phyloP scores from a whole-genome alignment of 805 yeast genomes.

The Sugiyamaella boreocaroliniensis region DNA sequence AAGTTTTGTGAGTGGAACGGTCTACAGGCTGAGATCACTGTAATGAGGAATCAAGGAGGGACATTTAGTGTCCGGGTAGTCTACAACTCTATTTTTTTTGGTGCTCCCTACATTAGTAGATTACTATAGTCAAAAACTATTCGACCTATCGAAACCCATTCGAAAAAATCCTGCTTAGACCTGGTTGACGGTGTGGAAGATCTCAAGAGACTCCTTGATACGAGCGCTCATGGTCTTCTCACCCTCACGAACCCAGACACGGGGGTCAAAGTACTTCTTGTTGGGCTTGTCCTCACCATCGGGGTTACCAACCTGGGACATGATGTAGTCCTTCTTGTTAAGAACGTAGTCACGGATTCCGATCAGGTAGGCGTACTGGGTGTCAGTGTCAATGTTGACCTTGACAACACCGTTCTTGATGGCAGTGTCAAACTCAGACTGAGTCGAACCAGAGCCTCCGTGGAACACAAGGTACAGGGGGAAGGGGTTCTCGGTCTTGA shows the following conservation, averaged over 20 bases:
- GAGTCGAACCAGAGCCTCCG: slow-evolving; percentile 99
- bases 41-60: too few species aligned
- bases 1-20: too few species aligned
- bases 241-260: slow-evolving; percentile 99
- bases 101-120: neutral
- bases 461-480: slow-evolving; percentile 98
- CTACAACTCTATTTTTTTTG: too few species aligned
- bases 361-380: slow-evolving; percentile 93
- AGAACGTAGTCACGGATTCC: slow-evolving; percentile 98
- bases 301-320: slow-evolving; percentile 95
- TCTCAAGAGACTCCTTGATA: slow-evolving; percentile 71
- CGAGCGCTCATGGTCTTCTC: slow-evolving; percentile 95
- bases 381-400: slow-evolving; percentile 98
- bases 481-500: slow-evolving; percentile 43
- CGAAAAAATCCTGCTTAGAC: slow-evolving; percentile 17
- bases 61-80: too few species aligned
- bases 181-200: slow-evolving; percentile 53
- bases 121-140: neutral
- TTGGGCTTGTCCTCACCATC: slow-evolving; percentile 98
- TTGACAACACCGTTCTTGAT: slow-evolving; percentile 93
- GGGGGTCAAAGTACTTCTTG: slow-evolving; percentile 99
- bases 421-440: slow-evolving; percentile 84
- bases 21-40: too few species aligned
- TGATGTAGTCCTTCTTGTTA: slow-evolving; percentile 89
- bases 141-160: too few species aligned